Percentiles rank a stretch among this genome's conserved stretches.
These are phyloP conservation scores for Podila clonocystis DNA, from an alignment of 192 early-diverging fungal genomes.

Conservation along the genomic window DNA sequence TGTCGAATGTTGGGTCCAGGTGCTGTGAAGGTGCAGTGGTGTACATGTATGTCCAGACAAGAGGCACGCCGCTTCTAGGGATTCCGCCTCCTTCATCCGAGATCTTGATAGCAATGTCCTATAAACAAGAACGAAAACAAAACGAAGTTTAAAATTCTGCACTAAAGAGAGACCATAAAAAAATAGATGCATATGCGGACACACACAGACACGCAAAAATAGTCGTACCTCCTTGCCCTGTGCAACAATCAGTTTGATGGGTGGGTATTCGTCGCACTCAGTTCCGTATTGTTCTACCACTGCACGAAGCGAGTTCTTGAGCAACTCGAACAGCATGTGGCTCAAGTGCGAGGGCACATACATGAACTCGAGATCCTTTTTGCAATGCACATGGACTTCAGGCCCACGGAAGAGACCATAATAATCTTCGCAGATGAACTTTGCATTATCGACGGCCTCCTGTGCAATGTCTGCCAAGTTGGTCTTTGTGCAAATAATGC, in stretches of 20 bases:
- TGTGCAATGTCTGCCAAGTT: constrained; percentile 82
- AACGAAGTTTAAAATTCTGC: background rate
- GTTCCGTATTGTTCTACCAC: constrained; percentile 91
- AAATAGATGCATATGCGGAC: background rate
- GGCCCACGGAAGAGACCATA: constrained; percentile 87
- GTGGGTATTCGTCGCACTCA: constrained; percentile 87
- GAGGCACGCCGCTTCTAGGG: constrained; percentile 84
- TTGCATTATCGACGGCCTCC: constrained; percentile 92
- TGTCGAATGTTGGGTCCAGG: constrained; percentile 74
- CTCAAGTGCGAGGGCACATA: constrained; percentile 96
- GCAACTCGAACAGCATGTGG: constrained; percentile 97
- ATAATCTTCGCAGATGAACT: constrained; percentile 90
- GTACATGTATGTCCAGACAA: constrained; percentile 98
- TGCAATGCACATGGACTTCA: constrained; percentile 79
- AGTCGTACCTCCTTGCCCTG: constrained; percentile 75
- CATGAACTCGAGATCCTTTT: constrained; percentile 89
- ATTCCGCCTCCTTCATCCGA: constrained; percentile 97
- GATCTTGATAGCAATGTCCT: constrained; percentile 98
- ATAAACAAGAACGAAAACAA: constrained; percentile 7
- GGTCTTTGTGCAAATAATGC: constrained; percentile 94
- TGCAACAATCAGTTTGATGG: constrained; percentile 93
- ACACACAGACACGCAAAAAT: background rate
- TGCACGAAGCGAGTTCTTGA: constrained; percentile 97
- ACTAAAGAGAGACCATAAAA: background rate
- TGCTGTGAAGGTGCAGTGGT: constrained; percentile 79